Evolutionary conservation across 305 asterid genomes (phyloP), one percentile per base, ranked within the genome.

Genomic region (Salvia sclarea): DNA sequence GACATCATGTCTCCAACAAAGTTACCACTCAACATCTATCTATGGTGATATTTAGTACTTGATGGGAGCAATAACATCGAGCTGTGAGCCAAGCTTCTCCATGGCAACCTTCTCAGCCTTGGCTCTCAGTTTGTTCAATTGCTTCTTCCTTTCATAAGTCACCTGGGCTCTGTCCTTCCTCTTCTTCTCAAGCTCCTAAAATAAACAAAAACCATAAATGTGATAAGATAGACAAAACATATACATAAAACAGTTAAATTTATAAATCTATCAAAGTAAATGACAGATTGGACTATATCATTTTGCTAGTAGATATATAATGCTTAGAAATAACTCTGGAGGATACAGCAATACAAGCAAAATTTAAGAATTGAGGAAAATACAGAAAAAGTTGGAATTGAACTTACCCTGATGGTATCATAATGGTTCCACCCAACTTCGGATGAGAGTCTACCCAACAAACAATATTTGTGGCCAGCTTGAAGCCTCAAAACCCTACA

Each of bases 401-500:
- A 38, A 79, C 81, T 58, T 67, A 86, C 99, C 93, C 78, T 84
- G 80, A 94, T 94, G 38, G 95, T 94, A 21, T 94, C 98, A 57
- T 86, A 89, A 53, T 91, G 89, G 78, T 94, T 94, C 99, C 99
- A 94, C 73, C 99, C 99, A 20, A 94, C 99, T 77, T 94, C 99
- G 2, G 99, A 86, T 52, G 99, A 94, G 20, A 94, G 96, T 82
- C 85, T 80, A 13, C 99, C 99, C 86, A 94, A 63, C 76, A 94
- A 68, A 69, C 99, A 94, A 78, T 94, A 93, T 41, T 91, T 93
- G 73, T 91, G 98, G 9, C 98, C 96, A 11, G 97, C 97, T 75
- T 88, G 96, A 50, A 94, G 92, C 83, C 99, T 88, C 94, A 94
- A 75, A 38, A 94, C 99, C 95, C 98, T 94, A 58, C n/a, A 25